Percentiles rank a stretch among this genome's conserved stretches.
Evolutionary conservation across 192 early-diverging fungal species (phyloP).

Genomic region (Backusella parvicylindrica): DNA sequence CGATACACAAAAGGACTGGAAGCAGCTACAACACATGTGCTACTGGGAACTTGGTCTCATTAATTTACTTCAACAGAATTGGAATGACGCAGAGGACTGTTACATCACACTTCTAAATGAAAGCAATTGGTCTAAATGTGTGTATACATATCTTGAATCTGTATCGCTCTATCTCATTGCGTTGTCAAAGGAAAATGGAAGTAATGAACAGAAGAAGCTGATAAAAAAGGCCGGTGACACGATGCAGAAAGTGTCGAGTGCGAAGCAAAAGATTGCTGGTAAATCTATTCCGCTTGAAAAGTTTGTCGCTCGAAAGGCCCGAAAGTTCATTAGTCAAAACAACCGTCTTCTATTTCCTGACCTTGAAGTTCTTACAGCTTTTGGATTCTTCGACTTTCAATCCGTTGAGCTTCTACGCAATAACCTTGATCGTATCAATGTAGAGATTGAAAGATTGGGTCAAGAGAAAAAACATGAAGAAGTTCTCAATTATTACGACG

Average conservation of each 20-base stretch:
- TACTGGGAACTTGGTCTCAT: constrained; percentile 78
- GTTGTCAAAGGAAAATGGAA: constrained; percentile 18
- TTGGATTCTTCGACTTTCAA: constrained; percentile 72
- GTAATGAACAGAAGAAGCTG: constrained; percentile 25
- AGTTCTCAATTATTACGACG: constrained; percentile 65
- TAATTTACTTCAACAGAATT: constrained; percentile 59
- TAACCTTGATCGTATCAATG: constrained; percentile 44
- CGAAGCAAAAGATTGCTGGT: constrained; percentile 78
- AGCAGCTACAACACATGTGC: constrained; percentile 77
- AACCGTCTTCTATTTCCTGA: constrained; percentile 68
- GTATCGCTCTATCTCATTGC: constrained; percentile 49
- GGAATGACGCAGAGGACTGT: constrained; percentile 55
- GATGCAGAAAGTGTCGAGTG: constrained; percentile 64
- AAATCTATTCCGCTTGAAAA: constrained; percentile 86
- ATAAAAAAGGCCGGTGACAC: constrained; percentile 38
- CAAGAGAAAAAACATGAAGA: constrained; percentile 33
- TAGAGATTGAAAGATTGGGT: constrained; percentile 35
- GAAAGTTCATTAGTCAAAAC: constrained; percentile 68
- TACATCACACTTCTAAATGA: constrained; percentile 67
- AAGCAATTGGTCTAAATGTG: constrained; percentile 84
- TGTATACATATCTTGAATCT: constrained; percentile 74
- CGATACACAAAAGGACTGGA: constrained; percentile 62
- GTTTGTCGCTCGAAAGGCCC: constrained; percentile 82
- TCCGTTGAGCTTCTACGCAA: constrained; percentile 41
- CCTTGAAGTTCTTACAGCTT: constrained; percentile 72